phyloP scores from a whole-genome alignment of 2,329 filamentous ascomycete species.

The Clarireedia paspali region DNA sequence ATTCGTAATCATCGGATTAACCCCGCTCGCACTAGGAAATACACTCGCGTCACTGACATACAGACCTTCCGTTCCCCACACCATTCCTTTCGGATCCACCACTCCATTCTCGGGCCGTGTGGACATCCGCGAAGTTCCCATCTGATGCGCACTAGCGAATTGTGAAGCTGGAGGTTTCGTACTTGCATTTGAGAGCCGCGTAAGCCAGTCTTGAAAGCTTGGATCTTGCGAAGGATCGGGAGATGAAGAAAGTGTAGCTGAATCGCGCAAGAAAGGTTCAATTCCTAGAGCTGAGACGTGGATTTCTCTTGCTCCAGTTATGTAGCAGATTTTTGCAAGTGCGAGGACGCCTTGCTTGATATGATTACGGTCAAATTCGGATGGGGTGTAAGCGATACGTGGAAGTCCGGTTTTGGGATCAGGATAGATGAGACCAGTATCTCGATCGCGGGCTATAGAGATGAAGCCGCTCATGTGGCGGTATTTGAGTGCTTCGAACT shows the following conservation, averaged over 20 bases:
- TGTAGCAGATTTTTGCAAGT: slow-evolving; percentile 68
- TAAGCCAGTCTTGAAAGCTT: slow-evolving; percentile 55
- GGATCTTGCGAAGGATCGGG: slow-evolving; percentile 38
- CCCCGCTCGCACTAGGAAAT: slow-evolving; percentile 68
- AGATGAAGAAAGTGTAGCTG: not conserved
- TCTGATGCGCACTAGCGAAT: slow-evolving; percentile 72
- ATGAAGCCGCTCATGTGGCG: slow-evolving; percentile 67
- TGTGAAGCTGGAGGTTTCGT: slow-evolving; percentile 16
- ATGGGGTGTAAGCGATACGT: slow-evolving; percentile 62
- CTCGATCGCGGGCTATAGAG: slow-evolving; percentile 65
- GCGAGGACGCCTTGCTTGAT: slow-evolving; percentile 65
- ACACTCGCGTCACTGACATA: slow-evolving; percentile 70
- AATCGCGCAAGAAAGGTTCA: slow-evolving; percentile 46
- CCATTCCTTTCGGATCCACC: slow-evolving; percentile 48
- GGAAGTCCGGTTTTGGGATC: slow-evolving; percentile 60
- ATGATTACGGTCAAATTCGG: slow-evolving; percentile 63
- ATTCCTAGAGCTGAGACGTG: slow-evolving; percentile 55
- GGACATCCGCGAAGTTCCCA: slow-evolving; percentile 72
- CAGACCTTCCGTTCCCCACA: slow-evolving; percentile 59
- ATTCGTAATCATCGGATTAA: slow-evolving; percentile 74
- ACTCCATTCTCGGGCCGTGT: slow-evolving; percentile 40
- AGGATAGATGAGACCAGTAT: slow-evolving; percentile 64
- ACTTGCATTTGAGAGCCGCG: slow-evolving; percentile 10
- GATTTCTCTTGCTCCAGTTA: slow-evolving; percentile 75
- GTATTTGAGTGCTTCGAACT: slow-evolving; percentile 61